Percentiles rank a stretch among this genome's conserved stretches.
These are phyloP conservation scores for Peterozyma toletana DNA, from an alignment of 805 yeast genomes.

Conservation along the genomic window DNA sequence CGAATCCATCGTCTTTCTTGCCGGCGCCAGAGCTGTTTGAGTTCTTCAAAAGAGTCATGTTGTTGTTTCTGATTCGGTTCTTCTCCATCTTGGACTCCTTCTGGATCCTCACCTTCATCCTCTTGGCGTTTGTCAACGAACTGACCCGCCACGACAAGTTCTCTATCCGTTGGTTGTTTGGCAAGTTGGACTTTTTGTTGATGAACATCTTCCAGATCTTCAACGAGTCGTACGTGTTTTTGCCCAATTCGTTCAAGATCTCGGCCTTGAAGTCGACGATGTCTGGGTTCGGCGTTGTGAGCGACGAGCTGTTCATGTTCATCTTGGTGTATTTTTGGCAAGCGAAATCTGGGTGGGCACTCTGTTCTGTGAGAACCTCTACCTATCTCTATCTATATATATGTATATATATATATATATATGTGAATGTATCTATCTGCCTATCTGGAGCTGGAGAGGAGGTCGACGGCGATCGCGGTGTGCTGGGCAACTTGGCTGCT, in stretches of 20 bases:
- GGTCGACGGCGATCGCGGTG: too few relatives aligned
- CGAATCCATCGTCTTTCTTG: slow-evolving; percentile 16
- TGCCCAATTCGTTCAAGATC: slow-evolving; percentile 18
- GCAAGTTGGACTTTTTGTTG: slow-evolving; percentile 23
- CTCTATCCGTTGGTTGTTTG: slow-evolving; percentile 25
- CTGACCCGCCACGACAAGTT: slow-evolving; percentile 28
- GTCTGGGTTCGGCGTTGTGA: background rate
- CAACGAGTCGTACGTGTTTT: slow-evolving; percentile 19
- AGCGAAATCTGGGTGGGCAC: too few relatives aligned
- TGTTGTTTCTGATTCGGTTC: slow-evolving; percentile 13
- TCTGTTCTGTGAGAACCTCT: too few relatives aligned
- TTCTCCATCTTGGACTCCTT: slow-evolving; percentile 9
- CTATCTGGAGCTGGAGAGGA: too few relatives aligned
- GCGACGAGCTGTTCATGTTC: too few relatives aligned
- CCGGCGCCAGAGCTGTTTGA: slow-evolving; percentile 6
- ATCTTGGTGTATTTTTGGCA: too few relatives aligned
- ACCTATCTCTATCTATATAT: too few relatives aligned
- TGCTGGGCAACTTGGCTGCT: too few relatives aligned
- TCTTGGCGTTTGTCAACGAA: slow-evolving; percentile 3
- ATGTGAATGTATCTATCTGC: too few relatives aligned
- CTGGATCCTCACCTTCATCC: slow-evolving; percentile 1
- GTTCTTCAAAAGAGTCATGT: slow-evolving; percentile 11
- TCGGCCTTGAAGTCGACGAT: slow-evolving; percentile 16
- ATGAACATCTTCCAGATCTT: slow-evolving; percentile 28
- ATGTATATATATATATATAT: too few relatives aligned